phyloP scores from a whole-genome alignment of 2,329 filamentous ascomycete species.

The Botryosphaeria dothidea region DNA sequence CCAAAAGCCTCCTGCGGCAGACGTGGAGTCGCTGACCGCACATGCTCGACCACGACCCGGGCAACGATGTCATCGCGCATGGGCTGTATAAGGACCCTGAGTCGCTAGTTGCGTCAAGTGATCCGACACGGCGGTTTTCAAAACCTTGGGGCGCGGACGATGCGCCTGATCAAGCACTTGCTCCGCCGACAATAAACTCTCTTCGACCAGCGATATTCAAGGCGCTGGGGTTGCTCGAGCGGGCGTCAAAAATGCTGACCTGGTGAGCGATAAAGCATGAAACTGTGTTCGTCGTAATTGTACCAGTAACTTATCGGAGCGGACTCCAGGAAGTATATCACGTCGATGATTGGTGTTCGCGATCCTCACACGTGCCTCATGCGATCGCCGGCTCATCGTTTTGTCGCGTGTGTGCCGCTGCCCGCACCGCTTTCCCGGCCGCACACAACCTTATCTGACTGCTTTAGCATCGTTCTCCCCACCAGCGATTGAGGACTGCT shows the following conservation, averaged over 20 bases:
- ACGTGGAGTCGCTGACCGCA: background rate
- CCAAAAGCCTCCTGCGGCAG: background rate
- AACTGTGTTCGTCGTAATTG: background rate
- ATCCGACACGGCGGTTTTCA: background rate
- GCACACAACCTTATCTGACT: slow-evolving; percentile 5
- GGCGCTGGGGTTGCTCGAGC: background rate
- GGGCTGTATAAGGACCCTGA: background rate
- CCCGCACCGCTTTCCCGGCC: background rate
- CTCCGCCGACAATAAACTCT: background rate
- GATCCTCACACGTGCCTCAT: background rate
- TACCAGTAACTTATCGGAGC: background rate
- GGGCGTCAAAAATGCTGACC: background rate
- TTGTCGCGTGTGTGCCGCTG: background rate
- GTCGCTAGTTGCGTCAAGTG: background rate
- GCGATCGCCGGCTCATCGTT: background rate
- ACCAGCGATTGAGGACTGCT: background rate
- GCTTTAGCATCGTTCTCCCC: background rate
- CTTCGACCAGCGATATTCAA: background rate
- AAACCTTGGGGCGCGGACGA: slow-evolving; percentile 1
- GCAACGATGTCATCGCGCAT: slow-evolving; percentile 5
- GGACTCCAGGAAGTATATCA: background rate
- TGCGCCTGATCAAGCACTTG: background rate
- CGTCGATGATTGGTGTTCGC: background rate
- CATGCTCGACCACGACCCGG: background rate
- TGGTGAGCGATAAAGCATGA: slow-evolving; percentile 3